Evolutionary conservation across 208 protist genomes (phyloP).

Genomic region (Leishmania aethiopica): DNA sequence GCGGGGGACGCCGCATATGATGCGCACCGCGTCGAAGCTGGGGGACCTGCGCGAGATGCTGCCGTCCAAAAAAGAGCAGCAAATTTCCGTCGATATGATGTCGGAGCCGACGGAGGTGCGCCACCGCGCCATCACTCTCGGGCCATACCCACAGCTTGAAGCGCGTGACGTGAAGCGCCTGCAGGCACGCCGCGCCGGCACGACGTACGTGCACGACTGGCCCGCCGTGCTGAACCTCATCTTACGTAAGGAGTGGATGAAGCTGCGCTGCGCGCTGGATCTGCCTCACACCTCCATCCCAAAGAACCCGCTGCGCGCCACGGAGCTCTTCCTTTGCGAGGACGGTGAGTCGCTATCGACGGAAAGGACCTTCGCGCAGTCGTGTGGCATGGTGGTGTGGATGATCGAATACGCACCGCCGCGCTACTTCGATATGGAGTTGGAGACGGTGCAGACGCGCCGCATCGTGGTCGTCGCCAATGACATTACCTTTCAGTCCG

Average conservation of each 20-base stretch:
- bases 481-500: conserved; percentile 97
- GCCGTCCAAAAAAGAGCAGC: conserved; percentile 33
- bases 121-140: conserved; percentile 25
- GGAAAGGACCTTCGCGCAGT: conserved; percentile 11
- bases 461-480: conserved; percentile 97
- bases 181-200: conserved; percentile 80
- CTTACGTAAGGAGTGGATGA: conserved; percentile 81
- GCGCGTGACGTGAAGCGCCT: conserved; percentile 79
- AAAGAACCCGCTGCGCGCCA: conserved; percentile 32
- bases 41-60: conserved; percentile 37
- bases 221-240: conserved; percentile 88
- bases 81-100: not conserved
- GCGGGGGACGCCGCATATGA: conserved; percentile 11
- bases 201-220: conserved; percentile 97
- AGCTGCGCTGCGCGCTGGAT: conserved; percentile 37
- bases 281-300: conserved; percentile 43
- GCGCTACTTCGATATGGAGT: conserved; percentile 73
- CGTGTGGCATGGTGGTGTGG: conserved; percentile 97
- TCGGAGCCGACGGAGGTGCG: conserved; percentile 16
- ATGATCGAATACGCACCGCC: conserved; percentile 90
- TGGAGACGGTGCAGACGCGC: conserved; percentile 43
- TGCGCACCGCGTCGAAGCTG: conserved; percentile 38
- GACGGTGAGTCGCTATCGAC: conserved; percentile 39
- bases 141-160: conserved; percentile 78
- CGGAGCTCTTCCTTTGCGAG: conserved; percentile 53